phyloP scores from a whole-genome alignment of 805 yeast genomes.

The Wickerhamia fluorescens region DNA sequence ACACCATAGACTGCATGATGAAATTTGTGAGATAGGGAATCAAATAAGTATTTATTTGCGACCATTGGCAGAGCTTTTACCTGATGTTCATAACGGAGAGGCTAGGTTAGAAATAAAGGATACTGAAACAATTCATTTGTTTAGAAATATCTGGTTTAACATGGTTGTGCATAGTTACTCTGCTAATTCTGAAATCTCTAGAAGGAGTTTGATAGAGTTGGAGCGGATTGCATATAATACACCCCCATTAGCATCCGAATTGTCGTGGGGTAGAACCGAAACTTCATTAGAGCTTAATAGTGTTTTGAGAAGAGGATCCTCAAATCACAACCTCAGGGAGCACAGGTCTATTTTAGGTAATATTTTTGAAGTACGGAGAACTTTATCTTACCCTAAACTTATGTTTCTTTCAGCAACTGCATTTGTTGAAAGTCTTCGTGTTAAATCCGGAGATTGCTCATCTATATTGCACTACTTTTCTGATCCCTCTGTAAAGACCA shows the following conservation, averaged over 20 bases:
- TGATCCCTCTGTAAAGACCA: constrained; percentile 69
- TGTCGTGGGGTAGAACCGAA: constrained; percentile 61
- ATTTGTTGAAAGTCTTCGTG: constrained; percentile 72
- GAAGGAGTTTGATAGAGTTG: constrained; percentile 42
- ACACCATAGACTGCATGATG: constrained; percentile 73
- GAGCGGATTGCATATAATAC: constrained; percentile 75
- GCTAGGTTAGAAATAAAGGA: constrained; percentile 39
- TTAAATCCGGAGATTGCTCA: constrained; percentile 74
- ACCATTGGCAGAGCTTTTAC: constrained; percentile 73
- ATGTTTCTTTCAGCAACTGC: constrained; percentile 84
- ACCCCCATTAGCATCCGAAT: constrained; percentile 22
- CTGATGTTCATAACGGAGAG: constrained; percentile 39
- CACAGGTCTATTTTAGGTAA: constrained; percentile 59
- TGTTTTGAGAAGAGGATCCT: constrained; percentile 81
- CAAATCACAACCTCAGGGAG: constrained; percentile 69
- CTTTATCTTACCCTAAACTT: constrained; percentile 63
- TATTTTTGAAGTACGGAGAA: constrained; percentile 43
- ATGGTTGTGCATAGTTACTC: constrained; percentile 86
- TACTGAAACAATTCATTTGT: constrained; percentile 47
- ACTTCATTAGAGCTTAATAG: constrained; percentile 89
- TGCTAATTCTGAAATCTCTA: constrained; percentile 47
- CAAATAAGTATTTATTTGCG: constrained; percentile 57
- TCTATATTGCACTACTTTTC: constrained; percentile 72
- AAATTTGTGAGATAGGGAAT: constrained; percentile 61
- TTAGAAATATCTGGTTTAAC: constrained; percentile 92